Base-by-base conservation (phyloP, 2,329 filamentous ascomycete species). In the Fusarium veterinarium region DNA sequence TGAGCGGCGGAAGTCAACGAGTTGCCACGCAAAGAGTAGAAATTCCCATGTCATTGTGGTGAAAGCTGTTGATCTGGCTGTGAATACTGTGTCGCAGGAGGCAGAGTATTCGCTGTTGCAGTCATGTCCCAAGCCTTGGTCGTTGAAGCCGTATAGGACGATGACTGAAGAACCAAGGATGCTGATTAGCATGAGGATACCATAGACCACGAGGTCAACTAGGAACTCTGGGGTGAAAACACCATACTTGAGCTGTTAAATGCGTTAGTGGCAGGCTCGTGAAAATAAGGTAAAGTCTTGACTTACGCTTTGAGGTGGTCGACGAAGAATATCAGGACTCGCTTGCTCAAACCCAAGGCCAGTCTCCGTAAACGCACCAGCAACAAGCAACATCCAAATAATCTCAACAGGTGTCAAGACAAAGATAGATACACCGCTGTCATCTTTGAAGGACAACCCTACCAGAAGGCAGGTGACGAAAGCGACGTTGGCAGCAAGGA, bases 321-420 rank as follows among this genome's bases (percentile, higher is more conserved):
- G 86, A 41, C 85, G 79, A 79, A 93, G 88, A 70, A 93, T 90
- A 77, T 93, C 91, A 0, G 90, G 87, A 0, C 89, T 88, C 0
- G 91, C 91, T 46, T 86, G 82, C 79, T 94, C 91, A 81, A 92
- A 91, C 6, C 91, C 92, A 10, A 94, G 85, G 53, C 91, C 92
- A 84, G 93, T 93, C 74, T 93, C 92, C 3, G 91, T 91, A 69
- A 93, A 86, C 1, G 88, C 89, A 56, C 90, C 92, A 1, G 91
- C 93, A 57, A 93, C 88, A 87, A 93, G 91, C 77, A 93, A 91
- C 77, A 93, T 91, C 90, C 91, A 93, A 35, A 94, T 85, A 69
- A 93, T 92, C 71, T 93, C 90, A 17, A 93, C 89, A 0, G 91
- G 92, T 0, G 91, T 86, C 17, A 93, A 84, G 1, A 91, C 90